A percentile compares a stretch with the other conserved stretches of the same genome.
Conservation (phyloP, 2,329 filamentous ascomycete species). For the Ophiostoma sp. region DNA sequence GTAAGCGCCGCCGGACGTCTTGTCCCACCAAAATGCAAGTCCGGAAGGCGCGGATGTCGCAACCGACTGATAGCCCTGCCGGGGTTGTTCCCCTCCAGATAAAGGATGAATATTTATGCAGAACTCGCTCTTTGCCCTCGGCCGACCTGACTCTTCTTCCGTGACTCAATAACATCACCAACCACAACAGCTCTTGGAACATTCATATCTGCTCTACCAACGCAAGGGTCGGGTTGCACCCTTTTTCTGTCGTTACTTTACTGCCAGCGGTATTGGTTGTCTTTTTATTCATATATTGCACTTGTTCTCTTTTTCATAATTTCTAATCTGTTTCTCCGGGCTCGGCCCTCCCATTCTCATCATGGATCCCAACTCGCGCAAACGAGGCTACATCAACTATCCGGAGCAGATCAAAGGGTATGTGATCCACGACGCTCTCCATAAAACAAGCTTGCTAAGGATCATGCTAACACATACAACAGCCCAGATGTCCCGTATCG, state of each 20-base stretch:
- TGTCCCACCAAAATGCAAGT: slow-evolving; percentile 13
- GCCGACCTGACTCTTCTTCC: not conserved
- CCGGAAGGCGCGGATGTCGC: slow-evolving; percentile 15
- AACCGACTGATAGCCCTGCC: not conserved
- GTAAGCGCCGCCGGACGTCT: not conserved
- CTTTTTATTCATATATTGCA: not conserved
- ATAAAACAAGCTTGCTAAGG: not conserved
- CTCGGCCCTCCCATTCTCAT: not conserved
- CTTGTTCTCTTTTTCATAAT: not conserved
- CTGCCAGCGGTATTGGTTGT: too few species aligned
- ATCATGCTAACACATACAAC: slow-evolving; percentile 11
- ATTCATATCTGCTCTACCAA: not conserved
- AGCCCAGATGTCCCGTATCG: slow-evolving; percentile 41
- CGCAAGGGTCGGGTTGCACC: not conserved
- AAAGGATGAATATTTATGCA: not conserved
- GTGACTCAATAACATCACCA: not conserved
- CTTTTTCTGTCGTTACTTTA: not conserved
- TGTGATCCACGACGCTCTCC: slow-evolving; percentile 21
- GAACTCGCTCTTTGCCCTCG: not conserved
- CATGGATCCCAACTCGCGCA: slow-evolving; percentile 25
- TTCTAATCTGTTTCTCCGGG: not conserved
- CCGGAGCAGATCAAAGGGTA: slow-evolving; percentile 36
- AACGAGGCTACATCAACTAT: slow-evolving; percentile 35
- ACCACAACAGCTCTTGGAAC: not conserved
- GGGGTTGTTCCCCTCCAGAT: not conserved